Conservation (phyloP, 768 basidiomycete species). For the Termitomyces sp. region DNA sequence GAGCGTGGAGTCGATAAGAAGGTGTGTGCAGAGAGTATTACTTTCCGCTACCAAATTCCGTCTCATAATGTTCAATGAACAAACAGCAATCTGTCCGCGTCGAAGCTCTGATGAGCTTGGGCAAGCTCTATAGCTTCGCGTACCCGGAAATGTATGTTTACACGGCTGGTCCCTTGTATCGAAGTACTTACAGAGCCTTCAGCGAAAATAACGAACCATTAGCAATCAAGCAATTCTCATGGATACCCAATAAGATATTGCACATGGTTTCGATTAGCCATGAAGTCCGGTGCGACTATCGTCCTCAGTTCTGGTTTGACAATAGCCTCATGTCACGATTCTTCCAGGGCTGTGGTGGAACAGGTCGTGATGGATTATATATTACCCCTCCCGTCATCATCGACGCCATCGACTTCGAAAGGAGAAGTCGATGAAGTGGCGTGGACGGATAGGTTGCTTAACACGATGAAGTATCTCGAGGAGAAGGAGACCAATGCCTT, state of each 20-base stretch:
- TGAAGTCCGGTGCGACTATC: slow-evolving; percentile 50
- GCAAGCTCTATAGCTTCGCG: slow-evolving; percentile 73
- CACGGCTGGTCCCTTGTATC: background rate
- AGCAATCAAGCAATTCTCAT: slow-evolving; percentile 77
- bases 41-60: background rate
- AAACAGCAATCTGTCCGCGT: slow-evolving; percentile 56
- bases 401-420: slow-evolving; percentile 38
- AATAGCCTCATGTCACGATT: background rate
- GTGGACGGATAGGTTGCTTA: slow-evolving; percentile 83
- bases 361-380: slow-evolving; percentile 68
- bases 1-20: slow-evolving; percentile 83
- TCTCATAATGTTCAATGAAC: background rate
- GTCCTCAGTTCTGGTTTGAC: background rate
- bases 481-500: slow-evolving; percentile 53
- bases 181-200: slow-evolving; percentile 2
- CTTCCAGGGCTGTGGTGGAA: slow-evolving; percentile 52
- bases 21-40: slow-evolving; percentile 31
- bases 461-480: slow-evolving; percentile 64
- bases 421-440: slow-evolving; percentile 68
- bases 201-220: slow-evolving; percentile 78
- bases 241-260: slow-evolving; percentile 84
- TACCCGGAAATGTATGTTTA: slow-evolving; percentile 84
- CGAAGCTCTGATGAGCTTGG: slow-evolving; percentile 75
- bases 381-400: slow-evolving; percentile 64
- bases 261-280: slow-evolving; percentile 41